These are phyloP conservation scores for Colletotrichum destructivum DNA, from an alignment of 2,329 filamentous ascomycete genomes.

Conservation along the genomic window DNA sequence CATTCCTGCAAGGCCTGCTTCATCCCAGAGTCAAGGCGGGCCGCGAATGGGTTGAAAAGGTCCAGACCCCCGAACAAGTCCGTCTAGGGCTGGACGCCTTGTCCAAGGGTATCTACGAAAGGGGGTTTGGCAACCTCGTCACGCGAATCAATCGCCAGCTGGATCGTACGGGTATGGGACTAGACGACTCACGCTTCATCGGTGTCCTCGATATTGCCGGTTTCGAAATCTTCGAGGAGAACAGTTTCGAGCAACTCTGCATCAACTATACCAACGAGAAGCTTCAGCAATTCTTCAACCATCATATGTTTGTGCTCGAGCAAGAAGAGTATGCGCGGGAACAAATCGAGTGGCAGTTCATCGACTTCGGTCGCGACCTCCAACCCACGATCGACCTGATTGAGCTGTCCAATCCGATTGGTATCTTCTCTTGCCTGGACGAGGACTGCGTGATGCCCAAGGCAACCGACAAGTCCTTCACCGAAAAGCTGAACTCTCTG, in stretches of 20 bases:
- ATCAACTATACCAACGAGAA: conserved; percentile 99
- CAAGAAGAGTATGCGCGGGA: conserved; percentile 98
- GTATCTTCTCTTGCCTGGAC: conserved; percentile 97
- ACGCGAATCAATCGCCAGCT: conserved; percentile 92
- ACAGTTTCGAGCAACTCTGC: conserved; percentile 98
- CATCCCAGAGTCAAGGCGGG: conserved; percentile 97
- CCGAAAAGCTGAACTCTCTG: conserved; percentile 94
- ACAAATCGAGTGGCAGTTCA: conserved; percentile 99
- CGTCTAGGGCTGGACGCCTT: conserved; percentile 90
- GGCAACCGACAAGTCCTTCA: conserved; percentile 96
- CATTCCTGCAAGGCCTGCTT: conserved; percentile 89
- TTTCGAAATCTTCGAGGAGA: conserved; percentile 98
- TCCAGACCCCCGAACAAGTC: conserved; percentile 97
- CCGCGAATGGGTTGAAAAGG: conserved; percentile 98
- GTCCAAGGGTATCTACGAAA: conserved; percentile 97
- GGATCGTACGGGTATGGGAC: conserved; percentile 82
- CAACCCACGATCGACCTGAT: conserved; percentile 99
- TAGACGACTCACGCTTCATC: conserved; percentile 95
- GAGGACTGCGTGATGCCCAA: conserved; percentile 99
- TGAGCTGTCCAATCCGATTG: conserved; percentile 95
- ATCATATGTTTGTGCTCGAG: conserved; percentile 99
- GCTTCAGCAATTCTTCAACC: conserved; percentile 99
- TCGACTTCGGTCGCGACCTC: conserved; percentile 96
- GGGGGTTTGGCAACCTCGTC: conserved; percentile 94
- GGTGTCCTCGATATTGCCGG: conserved; percentile 98